These are phyloP conservation scores for Rhizophlyctis rosea DNA, from an alignment of 192 early-diverging fungal species.

Conservation along the genomic window DNA sequence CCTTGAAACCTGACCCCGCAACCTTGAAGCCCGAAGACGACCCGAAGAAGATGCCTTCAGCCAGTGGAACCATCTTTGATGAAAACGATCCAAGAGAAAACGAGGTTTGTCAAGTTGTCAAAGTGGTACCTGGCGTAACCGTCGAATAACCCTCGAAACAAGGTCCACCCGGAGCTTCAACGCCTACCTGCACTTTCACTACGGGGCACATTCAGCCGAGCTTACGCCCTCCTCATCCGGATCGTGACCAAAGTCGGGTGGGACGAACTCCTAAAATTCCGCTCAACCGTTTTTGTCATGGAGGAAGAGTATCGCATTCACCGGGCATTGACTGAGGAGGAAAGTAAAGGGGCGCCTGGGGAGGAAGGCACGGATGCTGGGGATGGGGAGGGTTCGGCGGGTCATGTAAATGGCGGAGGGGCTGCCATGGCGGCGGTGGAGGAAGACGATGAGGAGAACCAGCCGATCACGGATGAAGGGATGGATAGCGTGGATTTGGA, in stretches of 20 bases:
- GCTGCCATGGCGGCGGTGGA: slow-evolving; percentile 20
- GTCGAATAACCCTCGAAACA: no score
- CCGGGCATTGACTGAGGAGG: slow-evolving; percentile 69
- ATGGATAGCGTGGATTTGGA: slow-evolving; percentile 49
- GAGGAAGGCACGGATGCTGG: slow-evolving; percentile 14
- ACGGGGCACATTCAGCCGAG: slow-evolving; percentile 89
- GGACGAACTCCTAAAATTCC: slow-evolving; percentile 87
- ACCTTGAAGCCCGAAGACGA: slow-evolving; percentile 37
- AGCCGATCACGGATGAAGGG: slow-evolving; percentile 27
- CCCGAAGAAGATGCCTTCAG: slow-evolving; percentile 33
- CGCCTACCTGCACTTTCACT: slow-evolving; percentile 86
- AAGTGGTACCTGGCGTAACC: slow-evolving; percentile 4
- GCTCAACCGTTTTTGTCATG: slow-evolving; percentile 96
- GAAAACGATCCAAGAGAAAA: slow-evolving; percentile 54
- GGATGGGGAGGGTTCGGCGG: slow-evolving; percentile 17
- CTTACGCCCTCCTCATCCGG: slow-evolving; percentile 78
- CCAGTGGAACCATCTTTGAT: slow-evolving; percentile 41
- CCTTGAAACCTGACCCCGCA: slow-evolving; percentile 76
- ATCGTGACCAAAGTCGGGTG: slow-evolving; percentile 86
- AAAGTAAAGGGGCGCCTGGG: slow-evolving; percentile 27
- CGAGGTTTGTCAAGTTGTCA: slow-evolving; percentile 26
- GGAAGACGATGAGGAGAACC: slow-evolving; percentile 27
- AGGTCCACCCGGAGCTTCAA: slow-evolving; percentile 67
- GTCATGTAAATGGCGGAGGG: not conserved
- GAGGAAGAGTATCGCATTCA: slow-evolving; percentile 92